Base-by-base conservation (phyloP, 1,284 basidiomycete genomes). In the Irpex rosettiformis region DNA sequence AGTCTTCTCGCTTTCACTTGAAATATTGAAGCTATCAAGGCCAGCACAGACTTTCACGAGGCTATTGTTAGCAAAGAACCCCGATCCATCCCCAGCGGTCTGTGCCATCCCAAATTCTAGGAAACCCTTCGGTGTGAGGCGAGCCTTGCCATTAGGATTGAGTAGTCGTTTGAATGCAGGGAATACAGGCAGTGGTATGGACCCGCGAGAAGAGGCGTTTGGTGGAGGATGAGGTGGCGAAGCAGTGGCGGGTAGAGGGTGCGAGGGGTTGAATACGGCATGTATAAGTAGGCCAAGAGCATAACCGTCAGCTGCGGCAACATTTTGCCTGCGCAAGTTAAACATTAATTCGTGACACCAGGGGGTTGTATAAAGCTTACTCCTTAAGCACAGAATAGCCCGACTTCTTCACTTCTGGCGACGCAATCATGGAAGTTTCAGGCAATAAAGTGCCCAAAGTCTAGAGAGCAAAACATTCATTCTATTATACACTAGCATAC, bases 361-460 rank as follows among this genome's bases (percentile, higher is more conserved):
- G 22, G 7, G 33, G 33, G 7, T 6, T 47, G 43, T 47, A 13
- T 18, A 10, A 28, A 30, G n/a, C 55, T 72, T 69, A 96, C 94
- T 94, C 88, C 79, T 93, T 93, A 21, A 96, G 71, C 0, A 75
- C 76, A 21, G 84, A 85, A 90, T 93, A 98, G 5, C 96, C 95
- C 37, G 78, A 79, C 70, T 92, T 94, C 74, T 88, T 89, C n/a
- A 97, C 89, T 75, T 99, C 97, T 0, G 97, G 96, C 3, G 90
- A 81, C 24, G 85, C 81, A 69, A 77, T 88, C 56, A 67, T 72
- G 67, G 73, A 81, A 58, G 81, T 79, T 65, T 77, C 85, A 58
- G 89, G 88, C 45, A 89, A 71, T 33, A 88, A 68, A 5, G 86
- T 82, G 28, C 89, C 92, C 70, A 91, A 75, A 3, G 81, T 88